Base-by-base conservation (phyloP, 2,329 filamentous ascomycete species). In the Helotiales sp. region DNA sequence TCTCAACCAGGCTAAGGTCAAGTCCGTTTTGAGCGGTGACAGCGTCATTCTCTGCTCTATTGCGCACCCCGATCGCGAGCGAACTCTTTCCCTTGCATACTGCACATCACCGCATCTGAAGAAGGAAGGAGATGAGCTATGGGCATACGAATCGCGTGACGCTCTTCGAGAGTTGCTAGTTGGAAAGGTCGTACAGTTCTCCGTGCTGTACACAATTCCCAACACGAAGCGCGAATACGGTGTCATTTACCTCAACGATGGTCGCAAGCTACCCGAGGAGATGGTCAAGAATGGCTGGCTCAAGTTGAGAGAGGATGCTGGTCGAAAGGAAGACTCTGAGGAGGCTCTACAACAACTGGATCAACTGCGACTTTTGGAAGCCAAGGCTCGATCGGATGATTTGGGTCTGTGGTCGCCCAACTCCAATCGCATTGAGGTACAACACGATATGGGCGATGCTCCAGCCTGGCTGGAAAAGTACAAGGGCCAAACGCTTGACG, bases 61-160 rank as follows among this genome's bases (percentile, higher is more conserved):
- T 77, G 90, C 89, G 80, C 94, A 96, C 78, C 91, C 92, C 40
- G 85, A 88, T 71, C 88, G 91, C 79, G 96, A 98, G 83, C 91
- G 93, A 75, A 92, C 87, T 61, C 86, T 99, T 75, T 97, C 93
- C 77, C 85, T 99, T 71, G 96, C 96, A 75, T 98, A 93, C 81
- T 93, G 98, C 73, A 91, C 90, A 67, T 93, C 94, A 59, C 96
- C 96, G 3, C 90, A 94, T 77, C 79, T 97, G 79, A 90, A 86
- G 82, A 90, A 93, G 80, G 94, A 97, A 74, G 93, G 92, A 66
- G 95, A 97, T 76, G 94, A 97, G 86, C 89, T 91, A 43, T 96
- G 91, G 77, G 93, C 93, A 66, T 99, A 97, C 80, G 91, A 96
- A 80, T 97, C 96, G 68, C 93, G 96, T 77, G 96, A 99, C 81